Base-by-base conservation (phyloP, 2,329 filamentous ascomycete species). In the Dissoconium aciculare region DNA sequence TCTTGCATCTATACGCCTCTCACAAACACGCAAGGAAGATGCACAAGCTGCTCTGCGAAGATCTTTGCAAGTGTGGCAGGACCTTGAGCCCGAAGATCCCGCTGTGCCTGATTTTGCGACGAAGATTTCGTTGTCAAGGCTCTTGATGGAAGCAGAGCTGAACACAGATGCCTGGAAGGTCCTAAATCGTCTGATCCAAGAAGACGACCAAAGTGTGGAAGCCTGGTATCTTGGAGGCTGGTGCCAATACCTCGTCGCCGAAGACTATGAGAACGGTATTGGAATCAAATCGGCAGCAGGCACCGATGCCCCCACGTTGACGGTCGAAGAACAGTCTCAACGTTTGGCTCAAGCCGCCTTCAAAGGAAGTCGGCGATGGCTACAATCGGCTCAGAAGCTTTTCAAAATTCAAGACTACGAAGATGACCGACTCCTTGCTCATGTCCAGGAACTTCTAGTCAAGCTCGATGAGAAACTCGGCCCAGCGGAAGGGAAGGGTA, bases 221-320 rank as follows among this genome's bases (percentile, higher is more conserved):
- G 79, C 82, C 11, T 94, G 85, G 84, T 98, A 98, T 58, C 66
- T 98, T 4, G 89, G 89, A 26, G 91, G 89, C 3, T 95, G 87
- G 81, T 85, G 83, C 45, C 66, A 91, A 43, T 82, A 83, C 52
- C 68, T 93, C 35, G 63, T 79, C 39, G 80, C 78, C 8, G 70
- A 80, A 53, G 80, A 77, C 63, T 61, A 71, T n/a, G n/a, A n/a
- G n/a, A n/a, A n/a, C n/a, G n/a, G n/a, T n/a, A n/a, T n/a, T n/a
- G n/a, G n/a, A n/a, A n/a, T n/a, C n/a, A n/a, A n/a, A n/a, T n/a
- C n/a, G n/a, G n/a, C n/a, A n/a, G n/a, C n/a, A n/a, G n/a, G n/a
- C n/a, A n/a, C n/a, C n/a, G n/a, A n/a, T n/a, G n/a, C n/a, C n/a
- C n/a, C n/a, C n/a, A n/a, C n/a, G n/a, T n/a, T n/a, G n/a, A n/a